Evolutionary conservation across 805 yeast genomes (phyloP).

Genomic region (Kluyveromyces lactis): DNA sequence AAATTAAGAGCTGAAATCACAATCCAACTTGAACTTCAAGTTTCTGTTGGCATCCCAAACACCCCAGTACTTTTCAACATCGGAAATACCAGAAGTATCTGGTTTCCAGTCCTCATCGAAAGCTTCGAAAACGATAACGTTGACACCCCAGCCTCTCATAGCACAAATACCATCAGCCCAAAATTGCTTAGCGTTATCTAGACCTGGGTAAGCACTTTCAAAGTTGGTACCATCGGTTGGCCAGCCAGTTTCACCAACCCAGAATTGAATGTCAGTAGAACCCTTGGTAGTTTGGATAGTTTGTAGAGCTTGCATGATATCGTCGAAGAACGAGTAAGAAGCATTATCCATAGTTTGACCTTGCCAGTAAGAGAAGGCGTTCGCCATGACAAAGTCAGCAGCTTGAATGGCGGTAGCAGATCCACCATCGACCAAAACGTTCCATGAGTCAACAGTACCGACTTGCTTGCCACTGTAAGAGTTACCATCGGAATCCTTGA

Average conservation of each 20-base stretch:
- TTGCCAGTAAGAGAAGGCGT: conserved; percentile 98
- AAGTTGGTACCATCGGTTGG: conserved; percentile 77
- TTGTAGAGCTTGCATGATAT: conserved; percentile 95
- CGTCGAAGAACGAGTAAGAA: conserved; percentile 88
- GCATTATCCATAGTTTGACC: conserved; percentile 82
- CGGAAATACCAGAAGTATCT: conserved; percentile 72
- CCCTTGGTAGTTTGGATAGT: conserved; percentile 81
- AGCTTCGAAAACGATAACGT: conserved; percentile 89
- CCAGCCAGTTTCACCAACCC: conserved; percentile 99
- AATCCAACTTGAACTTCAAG: conserved; percentile 39
- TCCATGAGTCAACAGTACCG: conserved; percentile 97
- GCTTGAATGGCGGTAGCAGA: conserved; percentile 65
- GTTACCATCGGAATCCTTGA: conserved; percentile 74
- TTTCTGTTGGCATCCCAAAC: conserved; percentile 50
- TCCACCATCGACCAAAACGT: conserved; percentile 74
- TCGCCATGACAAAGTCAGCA: conserved; percentile 81
- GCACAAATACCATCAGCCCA: conserved; percentile 90
- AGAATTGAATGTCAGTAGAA: conserved; percentile 74
- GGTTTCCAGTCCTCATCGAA: conserved; percentile 97
- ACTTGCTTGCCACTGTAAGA: conserved; percentile 66
- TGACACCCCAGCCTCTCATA: conserved; percentile 92
- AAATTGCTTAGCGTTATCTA: conserved; percentile 65
- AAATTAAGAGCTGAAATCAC: conserved; percentile 31
- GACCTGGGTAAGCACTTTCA: conserved; percentile 59
- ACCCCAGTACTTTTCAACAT: conserved; percentile 95